A percentile compares a stretch with the other conserved stretches of the same genome.
Conservation (phyloP, 768 basidiomycete species). For the Mycena maculata region DNA sequence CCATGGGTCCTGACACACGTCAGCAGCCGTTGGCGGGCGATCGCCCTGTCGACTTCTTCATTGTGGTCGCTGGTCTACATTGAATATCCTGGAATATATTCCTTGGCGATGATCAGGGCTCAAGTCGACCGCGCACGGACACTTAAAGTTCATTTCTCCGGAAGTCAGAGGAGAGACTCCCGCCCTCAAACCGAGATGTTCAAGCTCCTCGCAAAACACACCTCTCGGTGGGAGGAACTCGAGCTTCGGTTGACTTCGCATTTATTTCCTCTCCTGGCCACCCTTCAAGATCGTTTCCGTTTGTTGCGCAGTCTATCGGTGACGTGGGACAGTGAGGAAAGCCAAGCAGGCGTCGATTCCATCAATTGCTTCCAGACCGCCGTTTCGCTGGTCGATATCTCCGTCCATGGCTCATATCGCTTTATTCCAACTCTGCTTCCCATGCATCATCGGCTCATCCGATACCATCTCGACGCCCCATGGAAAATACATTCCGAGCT, state of each 20-base stretch:
- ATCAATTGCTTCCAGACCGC: slow-evolving; percentile 8
- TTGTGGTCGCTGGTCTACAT: neutral
- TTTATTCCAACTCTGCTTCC: neutral
- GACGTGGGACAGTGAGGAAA: neutral
- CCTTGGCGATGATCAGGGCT: neutral
- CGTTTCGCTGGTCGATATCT: neutral
- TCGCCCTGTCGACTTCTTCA: neutral
- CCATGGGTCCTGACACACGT: slow-evolving; percentile 9
- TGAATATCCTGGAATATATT: neutral
- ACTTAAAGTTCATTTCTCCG: neutral
- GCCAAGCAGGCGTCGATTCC: neutral
- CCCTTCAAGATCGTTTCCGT: neutral
- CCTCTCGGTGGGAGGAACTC: neutral
- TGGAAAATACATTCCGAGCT: neutral
- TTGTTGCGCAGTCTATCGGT: neutral
- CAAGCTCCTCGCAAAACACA: neutral
- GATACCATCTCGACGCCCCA: neutral
- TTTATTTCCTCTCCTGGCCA: neutral
- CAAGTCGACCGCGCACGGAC: neutral
- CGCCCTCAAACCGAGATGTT: neutral
- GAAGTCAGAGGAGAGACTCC: neutral
- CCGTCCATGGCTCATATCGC: neutral
- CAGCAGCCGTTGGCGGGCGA: neutral
- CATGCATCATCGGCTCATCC: neutral
- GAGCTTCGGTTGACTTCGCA: neutral